Evolutionary conservation across 768 basidiomycete genomes (phyloP).

Genomic region (Lactarius trivialis): DNA sequence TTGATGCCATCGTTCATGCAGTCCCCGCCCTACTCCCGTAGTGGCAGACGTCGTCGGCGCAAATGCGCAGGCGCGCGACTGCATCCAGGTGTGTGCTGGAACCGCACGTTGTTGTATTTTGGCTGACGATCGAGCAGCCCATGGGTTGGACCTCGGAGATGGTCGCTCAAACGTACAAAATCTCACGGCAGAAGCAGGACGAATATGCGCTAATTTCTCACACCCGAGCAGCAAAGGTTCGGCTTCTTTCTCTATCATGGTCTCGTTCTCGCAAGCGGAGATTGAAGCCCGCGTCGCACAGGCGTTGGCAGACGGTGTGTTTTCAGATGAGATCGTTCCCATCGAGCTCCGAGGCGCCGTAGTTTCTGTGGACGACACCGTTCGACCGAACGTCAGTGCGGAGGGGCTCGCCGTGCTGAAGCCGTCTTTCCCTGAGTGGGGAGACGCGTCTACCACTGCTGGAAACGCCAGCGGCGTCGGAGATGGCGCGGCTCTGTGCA

Average conservation of each 20-base stretch:
- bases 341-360: slow-evolving; percentile 63
- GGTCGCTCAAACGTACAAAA: slow-evolving; percentile 73
- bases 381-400: slow-evolving; percentile 73
- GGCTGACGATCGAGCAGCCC: slow-evolving; percentile 41
- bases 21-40: slow-evolving; percentile 70
- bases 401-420: slow-evolving; percentile 76
- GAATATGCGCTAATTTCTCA: slow-evolving; percentile 86
- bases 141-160: slow-evolving; percentile 97
- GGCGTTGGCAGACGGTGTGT: slow-evolving; percentile 65
- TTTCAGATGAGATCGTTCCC: slow-evolving; percentile 86
- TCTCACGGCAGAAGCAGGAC: slow-evolving; percentile 80
- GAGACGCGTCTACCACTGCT: slow-evolving; percentile 61
- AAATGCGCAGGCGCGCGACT: slow-evolving; percentile 63
- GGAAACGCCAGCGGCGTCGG: slow-evolving; percentile 87
- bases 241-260: not conserved
- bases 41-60: slow-evolving; percentile 52
- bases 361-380: slow-evolving; percentile 77
- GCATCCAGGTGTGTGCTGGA: slow-evolving; percentile 49
- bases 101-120: not conserved
- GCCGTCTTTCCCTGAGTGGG: slow-evolving; percentile 83
- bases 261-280: not conserved
- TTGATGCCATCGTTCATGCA: slow-evolving; percentile 24
- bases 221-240: slow-evolving; percentile 63
- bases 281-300: slow-evolving; percentile 24
- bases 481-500: slow-evolving; percentile 84